Conservation (phyloP, 2,329 filamentous ascomycete genomes). For the Graphiopsis chlorocephala region DNA sequence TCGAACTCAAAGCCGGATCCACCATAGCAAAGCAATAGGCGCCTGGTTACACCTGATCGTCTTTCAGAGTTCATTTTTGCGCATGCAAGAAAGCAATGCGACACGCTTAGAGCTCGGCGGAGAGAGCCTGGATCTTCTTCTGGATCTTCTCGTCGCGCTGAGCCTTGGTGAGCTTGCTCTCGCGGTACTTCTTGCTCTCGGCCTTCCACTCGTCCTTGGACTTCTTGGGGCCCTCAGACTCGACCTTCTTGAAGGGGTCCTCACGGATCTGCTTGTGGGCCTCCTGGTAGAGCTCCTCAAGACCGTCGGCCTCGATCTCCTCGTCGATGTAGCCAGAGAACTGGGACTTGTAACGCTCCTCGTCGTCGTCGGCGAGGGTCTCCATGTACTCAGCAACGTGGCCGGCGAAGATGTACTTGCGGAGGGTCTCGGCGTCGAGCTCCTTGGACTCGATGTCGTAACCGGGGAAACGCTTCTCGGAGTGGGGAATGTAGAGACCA, state of each 20-base stretch:
- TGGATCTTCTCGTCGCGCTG: conserved; percentile 81
- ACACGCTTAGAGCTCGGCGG: conserved; percentile 36
- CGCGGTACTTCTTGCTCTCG: conserved; percentile 87
- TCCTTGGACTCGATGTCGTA: conserved; percentile 97
- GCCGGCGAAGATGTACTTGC: conserved; percentile 98
- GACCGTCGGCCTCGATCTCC: conserved; percentile 90
- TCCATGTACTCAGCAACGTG: conserved; percentile 99
- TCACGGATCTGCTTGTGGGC: conserved; percentile 96
- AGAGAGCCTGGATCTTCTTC: conserved; percentile 85
- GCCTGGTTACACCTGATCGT: conserved; percentile 10
- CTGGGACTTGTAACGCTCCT: conserved; percentile 99
- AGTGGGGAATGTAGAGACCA: conserved; percentile 95
- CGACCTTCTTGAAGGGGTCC: conserved; percentile 94
- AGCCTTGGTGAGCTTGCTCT: conserved; percentile 73
- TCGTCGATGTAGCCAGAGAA: conserved; percentile 98
- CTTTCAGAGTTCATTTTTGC: conserved; percentile 13
- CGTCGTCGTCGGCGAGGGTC: conserved; percentile 97
- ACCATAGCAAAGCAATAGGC: conserved; percentile 14
- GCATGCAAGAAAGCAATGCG: neutral
- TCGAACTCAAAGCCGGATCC: conserved; percentile 16
- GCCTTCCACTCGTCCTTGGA: conserved; percentile 73
- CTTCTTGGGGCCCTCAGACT: conserved; percentile 79
- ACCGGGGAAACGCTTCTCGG: conserved; percentile 98
- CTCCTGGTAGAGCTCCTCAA: conserved; percentile 94
- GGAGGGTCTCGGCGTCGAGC: conserved; percentile 92